Conservation (phyloP, 371 early-diverging fungal genomes). For the Rhizopus arrhizus region DNA sequence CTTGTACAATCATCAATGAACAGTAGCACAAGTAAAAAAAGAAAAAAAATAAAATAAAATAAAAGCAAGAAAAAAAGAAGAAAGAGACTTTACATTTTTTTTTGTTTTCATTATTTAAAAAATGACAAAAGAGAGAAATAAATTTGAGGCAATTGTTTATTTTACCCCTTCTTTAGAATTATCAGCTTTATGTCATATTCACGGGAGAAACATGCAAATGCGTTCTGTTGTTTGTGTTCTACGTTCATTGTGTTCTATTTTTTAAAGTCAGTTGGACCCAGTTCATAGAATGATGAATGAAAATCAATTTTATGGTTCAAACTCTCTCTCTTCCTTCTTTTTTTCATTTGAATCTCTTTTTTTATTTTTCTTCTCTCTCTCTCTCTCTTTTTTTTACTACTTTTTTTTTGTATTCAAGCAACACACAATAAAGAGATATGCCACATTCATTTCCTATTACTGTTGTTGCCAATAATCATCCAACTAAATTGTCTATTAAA, state of each 20-base stretch:
- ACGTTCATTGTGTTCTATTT: background rate
- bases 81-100: background rate
- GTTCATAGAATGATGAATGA: slow-evolving; percentile 21
- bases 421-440: slow-evolving; percentile 6
- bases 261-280: slow-evolving; percentile 32
- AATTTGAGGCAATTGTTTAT: background rate
- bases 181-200: background rate
- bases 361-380: slow-evolving; percentile 7
- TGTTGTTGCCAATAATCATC: slow-evolving; percentile 1
- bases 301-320: background rate
- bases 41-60: background rate
- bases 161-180: background rate
- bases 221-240: slow-evolving; percentile 18
- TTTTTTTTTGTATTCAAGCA: slow-evolving; percentile 1
- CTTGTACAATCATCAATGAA: background rate
- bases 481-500: slow-evolving; percentile 3
- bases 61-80: background rate
- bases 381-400: slow-evolving; percentile 6
- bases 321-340: slow-evolving; percentile 7
- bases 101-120: background rate
- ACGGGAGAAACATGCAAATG: slow-evolving; percentile 20
- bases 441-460: slow-evolving; percentile 9
- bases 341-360: background rate
- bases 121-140: no score
- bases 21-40: background rate